Evolutionary conservation across 768 basidiomycete genomes (phyloP), one percentile per base, ranked within the genome.

Genomic region (Termitomyces heimii): DNA sequence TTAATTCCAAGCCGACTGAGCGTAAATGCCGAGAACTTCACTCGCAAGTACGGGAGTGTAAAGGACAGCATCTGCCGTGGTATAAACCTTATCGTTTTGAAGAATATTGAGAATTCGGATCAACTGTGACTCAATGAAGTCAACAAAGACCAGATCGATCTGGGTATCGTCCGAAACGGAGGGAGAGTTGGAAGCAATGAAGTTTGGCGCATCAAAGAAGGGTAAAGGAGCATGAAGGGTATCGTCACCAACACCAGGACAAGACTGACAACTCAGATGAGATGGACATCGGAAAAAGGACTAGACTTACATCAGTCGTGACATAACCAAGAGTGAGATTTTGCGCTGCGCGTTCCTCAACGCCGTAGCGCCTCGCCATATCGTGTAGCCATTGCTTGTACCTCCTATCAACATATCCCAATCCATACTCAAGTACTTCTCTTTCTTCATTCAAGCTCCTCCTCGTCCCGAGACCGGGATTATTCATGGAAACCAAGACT

Each of bases 181-280:
- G 2, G 88, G 86, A 1, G 81, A 66, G 28, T 74, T 68, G 0
- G 85, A 86, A 14, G 75, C 76, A 55, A 91, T 77, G 66, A 84
- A 91, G 63, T 79, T 75, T 0, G 86, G 87, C 2, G 71, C 62
- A 8, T 68, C 55, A 68, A 78, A 81, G 69, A 78, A 82, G 5
- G 86, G 80, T 50, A 88, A 67, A 3, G 89, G 82, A 2, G 72
- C 63, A 67, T 94, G 92, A 0, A 72, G 68, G 4, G 78, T 82
- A 63, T 93, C 91, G 67, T 93, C 91, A 2, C 91, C 92, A 12
- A 82, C 71, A 2, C 85, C 88, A 1, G 88, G 85, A 67, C 91
- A 92, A 2, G 81, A 72, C 88, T 84, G 5, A 24, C 32, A 1
- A 24, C 5, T 20, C 42, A 29, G 24, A 45, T 29, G 14, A 9